phyloP scores from a whole-genome alignment of 805 yeast genomes.

The Spathaspora boniae region DNA sequence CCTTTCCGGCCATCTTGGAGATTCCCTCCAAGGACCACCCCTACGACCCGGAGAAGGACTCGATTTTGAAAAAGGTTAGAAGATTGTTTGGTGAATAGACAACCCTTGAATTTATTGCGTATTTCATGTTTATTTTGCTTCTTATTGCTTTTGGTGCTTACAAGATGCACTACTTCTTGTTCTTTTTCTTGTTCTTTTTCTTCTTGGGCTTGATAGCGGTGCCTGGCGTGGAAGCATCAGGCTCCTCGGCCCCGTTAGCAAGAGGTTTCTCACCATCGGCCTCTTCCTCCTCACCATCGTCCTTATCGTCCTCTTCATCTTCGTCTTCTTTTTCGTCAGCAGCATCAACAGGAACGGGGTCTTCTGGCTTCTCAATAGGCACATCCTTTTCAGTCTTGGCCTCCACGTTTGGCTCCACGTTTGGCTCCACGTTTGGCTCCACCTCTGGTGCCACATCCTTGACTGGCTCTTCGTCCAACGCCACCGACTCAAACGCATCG shows the following conservation, averaged over 20 bases:
- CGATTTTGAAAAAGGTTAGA: slow-evolving; percentile 90
- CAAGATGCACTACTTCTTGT: not conserved
- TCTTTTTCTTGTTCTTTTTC: slow-evolving; percentile 13
- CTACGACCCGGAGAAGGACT: slow-evolving; percentile 97
- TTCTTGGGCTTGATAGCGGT: slow-evolving; percentile 29
- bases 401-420: slow-evolving; percentile 1
- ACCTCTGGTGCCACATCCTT: not conserved
- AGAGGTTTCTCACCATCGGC: slow-evolving; percentile 9
- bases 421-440: slow-evolving; percentile 4
- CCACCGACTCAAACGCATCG: slow-evolving; percentile 1
- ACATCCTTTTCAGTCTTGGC: too few relatives aligned
- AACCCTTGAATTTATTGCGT: not conserved
- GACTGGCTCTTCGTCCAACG: not conserved
- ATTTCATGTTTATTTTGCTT: not conserved
- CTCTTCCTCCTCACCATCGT: slow-evolving; percentile 4
- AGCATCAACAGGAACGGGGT: slow-evolving; percentile 7
- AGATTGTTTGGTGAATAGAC: slow-evolving; percentile 85
- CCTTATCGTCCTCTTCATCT: slow-evolving; percentile 10
- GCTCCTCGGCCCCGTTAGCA: too few relatives aligned
- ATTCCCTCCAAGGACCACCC: slow-evolving; percentile 99
- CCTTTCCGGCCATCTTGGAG: slow-evolving; percentile 95
- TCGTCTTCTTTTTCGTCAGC: slow-evolving; percentile 11
- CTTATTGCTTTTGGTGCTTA: not conserved
- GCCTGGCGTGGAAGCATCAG: slow-evolving; percentile 10
- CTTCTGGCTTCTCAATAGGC: slow-evolving; percentile 14